These are phyloP conservation scores for Coemansia sp. DNA, from an alignment of 192 early-diverging fungal species.

Conservation along the genomic window DNA sequence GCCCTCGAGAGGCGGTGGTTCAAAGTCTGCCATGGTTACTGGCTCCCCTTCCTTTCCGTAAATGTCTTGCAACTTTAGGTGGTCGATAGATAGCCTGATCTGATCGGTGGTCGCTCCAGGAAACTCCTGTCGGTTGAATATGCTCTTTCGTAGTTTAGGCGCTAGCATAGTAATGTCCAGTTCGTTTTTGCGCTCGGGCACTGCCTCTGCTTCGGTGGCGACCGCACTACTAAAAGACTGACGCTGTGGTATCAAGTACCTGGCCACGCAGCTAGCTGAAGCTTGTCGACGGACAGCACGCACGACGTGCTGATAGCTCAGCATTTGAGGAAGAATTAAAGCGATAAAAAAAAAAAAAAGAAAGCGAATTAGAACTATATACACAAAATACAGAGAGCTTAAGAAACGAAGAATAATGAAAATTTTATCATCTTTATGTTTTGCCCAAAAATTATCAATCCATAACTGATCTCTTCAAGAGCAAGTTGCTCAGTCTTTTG, in stretches of 20 bases:
- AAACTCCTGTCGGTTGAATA: conserved; percentile 34
- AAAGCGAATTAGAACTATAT: background rate
- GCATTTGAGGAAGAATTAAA: conserved; percentile 1
- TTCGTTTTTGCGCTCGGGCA: conserved; percentile 42
- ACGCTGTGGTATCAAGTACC: background rate
- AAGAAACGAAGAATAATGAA: background rate
- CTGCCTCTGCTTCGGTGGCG: background rate
- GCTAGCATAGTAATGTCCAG: conserved; percentile 56
- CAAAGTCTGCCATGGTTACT: conserved; percentile 52
- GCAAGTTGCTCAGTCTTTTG: too few relatives aligned
- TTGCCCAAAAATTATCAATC: background rate
- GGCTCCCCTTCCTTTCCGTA: conserved; percentile 42
- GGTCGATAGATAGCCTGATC: conserved; percentile 36
- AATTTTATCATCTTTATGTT: background rate
- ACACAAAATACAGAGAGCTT: background rate
- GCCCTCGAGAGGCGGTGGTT: conserved; percentile 55
- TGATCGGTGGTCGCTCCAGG: conserved; percentile 33
- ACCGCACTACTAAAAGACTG: background rate
- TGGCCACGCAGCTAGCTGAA: background rate
- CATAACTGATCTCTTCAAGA: background rate
- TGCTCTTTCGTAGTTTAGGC: conserved; percentile 31
- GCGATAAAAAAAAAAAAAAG: background rate
- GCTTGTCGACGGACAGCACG: background rate
- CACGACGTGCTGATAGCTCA: background rate
- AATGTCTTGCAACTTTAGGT: conserved; percentile 49